Conservation (phyloP, 2,329 filamentous ascomycete genomes). For the Fusarium sp. region DNA sequence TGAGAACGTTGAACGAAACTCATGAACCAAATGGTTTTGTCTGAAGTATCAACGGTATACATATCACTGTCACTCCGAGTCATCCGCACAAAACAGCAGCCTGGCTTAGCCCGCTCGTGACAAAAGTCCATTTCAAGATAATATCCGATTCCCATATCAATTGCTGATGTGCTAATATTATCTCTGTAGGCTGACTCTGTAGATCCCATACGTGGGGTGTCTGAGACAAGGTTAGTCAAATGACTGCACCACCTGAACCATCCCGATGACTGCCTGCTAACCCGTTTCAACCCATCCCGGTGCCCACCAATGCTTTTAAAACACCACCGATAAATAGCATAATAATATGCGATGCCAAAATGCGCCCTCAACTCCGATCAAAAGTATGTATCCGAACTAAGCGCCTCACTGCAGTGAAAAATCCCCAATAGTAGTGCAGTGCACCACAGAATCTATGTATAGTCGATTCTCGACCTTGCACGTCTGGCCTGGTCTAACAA, state of each 20-base stretch:
- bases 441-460: conserved; percentile 56
- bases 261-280: conserved; percentile 14
- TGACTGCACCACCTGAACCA: conserved; percentile 34
- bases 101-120: conserved; percentile 29
- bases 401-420: conserved; percentile 25
- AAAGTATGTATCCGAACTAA: background rate
- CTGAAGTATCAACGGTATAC: background rate
- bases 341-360: background rate
- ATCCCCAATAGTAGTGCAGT: conserved; percentile 49
- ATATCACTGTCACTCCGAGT: conserved; percentile 13
- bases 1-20: background rate
- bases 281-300: background rate
- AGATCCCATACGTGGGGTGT: conserved; percentile 12
- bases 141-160: conserved; percentile 1
- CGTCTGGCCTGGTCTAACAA: conserved; percentile 49
- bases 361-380: conserved; percentile 4
- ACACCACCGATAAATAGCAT: background rate
- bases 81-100: conserved; percentile 24
- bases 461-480: conserved; percentile 55
- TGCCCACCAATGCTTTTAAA: background rate
- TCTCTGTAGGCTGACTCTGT: conserved; percentile 22
- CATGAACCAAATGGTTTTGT: background rate
- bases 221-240: conserved; percentile 32
- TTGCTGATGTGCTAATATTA: conserved; percentile 7
- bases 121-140: background rate